Evolutionary conservation across 2,329 filamentous ascomycete species (phyloP), one percentile per base, ranked within the genome.

Genomic region (Scolecobasidium constrictum): DNA sequence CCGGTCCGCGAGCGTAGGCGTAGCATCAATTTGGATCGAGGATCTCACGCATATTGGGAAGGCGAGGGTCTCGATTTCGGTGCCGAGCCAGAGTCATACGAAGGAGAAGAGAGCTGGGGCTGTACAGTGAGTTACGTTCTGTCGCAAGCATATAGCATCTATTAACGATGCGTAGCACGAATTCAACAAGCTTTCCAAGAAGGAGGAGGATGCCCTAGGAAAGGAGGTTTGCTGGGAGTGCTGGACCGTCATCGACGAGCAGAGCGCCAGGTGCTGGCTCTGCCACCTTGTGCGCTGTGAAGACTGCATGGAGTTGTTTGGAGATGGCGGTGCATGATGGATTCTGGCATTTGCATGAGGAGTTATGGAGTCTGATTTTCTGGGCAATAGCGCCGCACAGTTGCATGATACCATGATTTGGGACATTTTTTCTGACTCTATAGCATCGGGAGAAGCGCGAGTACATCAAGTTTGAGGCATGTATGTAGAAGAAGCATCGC

Each of bases 1-100:
- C 26, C 9, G 9, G 9, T 31, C 9, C 9, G n/a, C 26, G 9
- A 31, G 26, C 26, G 9, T 9, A 31, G 9, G 9, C 26, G 26
- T 9, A 31, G 9, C 26, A 31, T 31, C 9, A 41, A 41, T 33
- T 19, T 41, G 9, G 38, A 41, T 21, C 22, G 22, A 13, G 12
- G 38, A 41, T 16, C 22, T 4, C 22, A 19, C 13, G 15, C 22
- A 17, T 41, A 41, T 18, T 41, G 38, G 38, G 38, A 41, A 21
- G 4, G 5, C 7, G 22, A 41, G 19, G 38, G 15, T 9, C 13
- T 41, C 22, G 28, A 41, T 19, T 41, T 41, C 18, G 38, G 38
- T 12, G 26, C 22, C 9, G 38, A 41, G 26, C 38, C 38, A 4
- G 18, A n/a, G 9, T 31, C 26, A 9, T 9, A 9, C 9, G 26